Percentiles rank a stretch among this genome's conserved stretches.
Conservation (phyloP, 495 filamentous ascomycete genomes). For the Glarea lozoyensis region DNA sequence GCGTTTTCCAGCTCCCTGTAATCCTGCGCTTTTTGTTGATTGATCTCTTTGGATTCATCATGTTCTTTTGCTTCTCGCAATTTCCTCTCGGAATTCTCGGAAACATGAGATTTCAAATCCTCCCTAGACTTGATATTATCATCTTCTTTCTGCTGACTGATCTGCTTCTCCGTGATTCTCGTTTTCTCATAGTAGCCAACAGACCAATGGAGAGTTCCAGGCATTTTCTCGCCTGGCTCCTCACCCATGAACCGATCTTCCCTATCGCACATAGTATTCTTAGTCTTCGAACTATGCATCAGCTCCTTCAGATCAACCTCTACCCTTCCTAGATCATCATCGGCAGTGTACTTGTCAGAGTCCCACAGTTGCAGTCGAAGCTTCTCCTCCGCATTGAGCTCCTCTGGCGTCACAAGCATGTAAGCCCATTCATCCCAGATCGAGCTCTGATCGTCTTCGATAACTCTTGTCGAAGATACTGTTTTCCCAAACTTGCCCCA, state of each 20-base stretch:
- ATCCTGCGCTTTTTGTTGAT: conserved; percentile 56
- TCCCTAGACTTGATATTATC: conserved; percentile 39
- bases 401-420: conserved; percentile 55
- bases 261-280: conserved; percentile 45
- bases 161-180: conserved; percentile 43
- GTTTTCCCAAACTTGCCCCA: conserved; percentile 73
- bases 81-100: conserved; percentile 42
- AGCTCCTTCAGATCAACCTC: conserved; percentile 56
- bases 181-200: conserved; percentile 63
- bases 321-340: conserved; percentile 63
- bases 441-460: conserved; percentile 51
- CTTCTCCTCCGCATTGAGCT: conserved; percentile 63
- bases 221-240: conserved; percentile 55
- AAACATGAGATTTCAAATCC: conserved; percentile 43
- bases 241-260: conserved; percentile 50
- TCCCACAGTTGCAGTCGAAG: conserved; percentile 64
- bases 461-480: conserved; percentile 52
- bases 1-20: conserved; percentile 38
- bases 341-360: conserved; percentile 57
- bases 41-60: conserved; percentile 43
- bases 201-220: conserved; percentile 59
- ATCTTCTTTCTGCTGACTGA: conserved; percentile 44
- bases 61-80: conserved; percentile 49
- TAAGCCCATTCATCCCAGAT: conserved; percentile 60
- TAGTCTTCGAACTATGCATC: conserved; percentile 44